Evolutionary conservation across 1,139 yeast genomes (phyloP).

Genomic region (Torulaspora pretoriensis): DNA sequence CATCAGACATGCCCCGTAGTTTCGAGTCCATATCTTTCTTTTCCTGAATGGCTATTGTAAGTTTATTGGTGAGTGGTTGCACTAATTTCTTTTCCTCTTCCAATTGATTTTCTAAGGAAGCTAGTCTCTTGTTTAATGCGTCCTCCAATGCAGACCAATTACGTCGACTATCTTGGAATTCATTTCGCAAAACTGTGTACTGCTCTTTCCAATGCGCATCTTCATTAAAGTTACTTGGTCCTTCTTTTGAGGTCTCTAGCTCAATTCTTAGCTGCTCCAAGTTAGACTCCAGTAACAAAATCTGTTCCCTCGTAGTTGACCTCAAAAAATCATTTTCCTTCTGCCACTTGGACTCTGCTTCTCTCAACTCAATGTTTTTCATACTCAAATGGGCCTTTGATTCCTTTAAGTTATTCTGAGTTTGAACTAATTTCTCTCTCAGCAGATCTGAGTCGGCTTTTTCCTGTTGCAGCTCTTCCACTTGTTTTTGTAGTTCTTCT

Average conservation of each 20-base stretch:
- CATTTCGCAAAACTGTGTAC: constrained; percentile 40
- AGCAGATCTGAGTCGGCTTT: constrained; percentile 20
- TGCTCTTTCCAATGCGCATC: constrained; percentile 38
- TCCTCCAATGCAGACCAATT: constrained; percentile 65
- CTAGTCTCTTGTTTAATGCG: constrained; percentile 46
- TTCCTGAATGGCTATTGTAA: constrained; percentile 8
- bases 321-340: constrained; percentile 28
- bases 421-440: constrained; percentile 3
- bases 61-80: constrained; percentile 4
- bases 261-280: constrained; percentile 43
- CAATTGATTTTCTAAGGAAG: constrained; percentile 40
- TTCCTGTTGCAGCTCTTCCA: constrained; percentile 14
- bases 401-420: constrained; percentile 34
- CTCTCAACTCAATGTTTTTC: constrained; percentile 12
- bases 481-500: constrained; percentile 32
- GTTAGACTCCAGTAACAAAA: constrained; percentile 38
- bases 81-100: constrained; percentile 18
- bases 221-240: constrained; percentile 15
- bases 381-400: constrained; percentile 41
- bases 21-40: not conserved
- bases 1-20: constrained; percentile 3
- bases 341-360: constrained; percentile 25
- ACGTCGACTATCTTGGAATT: constrained; percentile 49
- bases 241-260: constrained; percentile 36
- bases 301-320: constrained; percentile 26